phyloP scores from a whole-genome alignment of 495 filamentous ascomycete genomes.

The Oleoguttula mirabilis region DNA sequence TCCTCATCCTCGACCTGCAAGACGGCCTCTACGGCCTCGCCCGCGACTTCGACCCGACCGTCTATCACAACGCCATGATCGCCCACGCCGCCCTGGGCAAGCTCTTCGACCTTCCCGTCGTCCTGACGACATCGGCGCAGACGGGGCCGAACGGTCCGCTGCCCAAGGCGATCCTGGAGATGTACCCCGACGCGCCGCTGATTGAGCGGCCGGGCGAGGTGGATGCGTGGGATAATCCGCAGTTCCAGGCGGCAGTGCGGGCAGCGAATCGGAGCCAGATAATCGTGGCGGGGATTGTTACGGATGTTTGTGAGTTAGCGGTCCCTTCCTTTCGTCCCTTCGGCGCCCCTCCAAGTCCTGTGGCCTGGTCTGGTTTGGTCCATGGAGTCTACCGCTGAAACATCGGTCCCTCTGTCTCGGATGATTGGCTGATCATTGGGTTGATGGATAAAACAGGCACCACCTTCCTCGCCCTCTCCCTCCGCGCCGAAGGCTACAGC shows the following conservation, averaged over 20 bases:
- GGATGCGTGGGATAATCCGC: constrained; percentile 63
- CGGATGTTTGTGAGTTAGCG: constrained; percentile 61
- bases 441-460: constrained; percentile 41
- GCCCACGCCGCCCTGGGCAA: constrained; percentile 57
- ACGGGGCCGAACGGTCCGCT: constrained; percentile 51
- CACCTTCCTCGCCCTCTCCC: constrained; percentile 59
- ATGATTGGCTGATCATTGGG: no score
- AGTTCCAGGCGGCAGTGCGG: constrained; percentile 54
- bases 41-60: constrained; percentile 50
- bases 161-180: constrained; percentile 54
- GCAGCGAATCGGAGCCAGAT: constrained; percentile 57
- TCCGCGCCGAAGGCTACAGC: constrained; percentile 59
- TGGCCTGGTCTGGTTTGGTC: no score
- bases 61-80: constrained; percentile 55
- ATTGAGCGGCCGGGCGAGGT: constrained; percentile 64
- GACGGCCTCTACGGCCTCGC: constrained; percentile 54
- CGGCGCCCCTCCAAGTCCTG: no score
- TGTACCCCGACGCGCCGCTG: constrained; percentile 56
- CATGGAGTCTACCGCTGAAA: no score
- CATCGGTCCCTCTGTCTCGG: no score
- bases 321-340: no score
- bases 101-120: constrained; percentile 54
- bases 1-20: constrained; percentile 62
- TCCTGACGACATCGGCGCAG: constrained; percentile 59
- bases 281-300: constrained; percentile 62